Base-by-base conservation (phyloP, 768 basidiomycete species). In the Tylopilus sp. region DNA sequence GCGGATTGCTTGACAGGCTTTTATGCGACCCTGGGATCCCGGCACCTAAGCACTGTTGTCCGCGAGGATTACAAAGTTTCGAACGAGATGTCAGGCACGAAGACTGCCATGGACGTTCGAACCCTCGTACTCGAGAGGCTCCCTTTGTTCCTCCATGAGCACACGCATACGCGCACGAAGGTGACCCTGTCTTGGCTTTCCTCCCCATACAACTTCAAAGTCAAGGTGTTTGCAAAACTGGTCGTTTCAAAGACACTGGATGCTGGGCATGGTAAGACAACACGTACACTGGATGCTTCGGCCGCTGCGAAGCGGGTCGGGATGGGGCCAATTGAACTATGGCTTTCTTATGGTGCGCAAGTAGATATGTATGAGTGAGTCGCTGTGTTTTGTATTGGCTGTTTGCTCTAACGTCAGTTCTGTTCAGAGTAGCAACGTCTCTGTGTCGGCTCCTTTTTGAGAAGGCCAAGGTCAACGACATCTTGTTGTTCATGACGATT, bases 281-380 rank as follows among this genome's bases (percentile, higher is more conserved):
- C 4, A 6, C 40, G 31, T 7, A 3, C 40, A 1, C 40, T 26
- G 23, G 23, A 35, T 8, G 40, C 18, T 1, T 49, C 40, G 2
- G 48, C 48, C 3, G 48, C 18, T 4, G 41, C 41, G 13, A 50
- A 26, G 6, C 20, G 20, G 0, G 31, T 9, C 4, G 18, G 26
- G 0, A 1, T 20, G 25, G 48, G 48, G 7, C 23, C 6, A 0
- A 50, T 50, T 4, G 48, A 50, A 11, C 17, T 50, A 20, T 50
- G 48, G 48, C 48, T 50, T 26, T 43, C 48, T 3, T 6, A 17
- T 21, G 13, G 8, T 2, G 13, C 8, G 3, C 18, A 50, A 33
- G n/a, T 13, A 3, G 48, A 50, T 35, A 43, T 43, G 48, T 50
- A 50, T 10, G 41, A 50, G 48, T 50, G n/a, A 26, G 48, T 35